Conservation (phyloP, 257 asterid species). For the Nemophila menziesii region DNA sequence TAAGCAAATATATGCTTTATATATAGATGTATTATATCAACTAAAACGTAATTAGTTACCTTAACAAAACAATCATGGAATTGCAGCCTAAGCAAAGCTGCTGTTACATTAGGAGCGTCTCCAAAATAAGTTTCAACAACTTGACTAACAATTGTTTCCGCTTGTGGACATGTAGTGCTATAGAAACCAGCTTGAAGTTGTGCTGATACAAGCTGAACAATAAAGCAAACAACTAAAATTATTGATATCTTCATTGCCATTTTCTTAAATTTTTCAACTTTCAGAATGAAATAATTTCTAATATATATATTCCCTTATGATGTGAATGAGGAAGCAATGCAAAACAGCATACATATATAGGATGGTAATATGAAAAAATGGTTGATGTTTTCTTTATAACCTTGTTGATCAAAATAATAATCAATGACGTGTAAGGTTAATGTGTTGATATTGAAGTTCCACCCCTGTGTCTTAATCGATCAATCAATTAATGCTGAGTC, state of each 20-base stretch:
- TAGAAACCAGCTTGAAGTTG: constrained; percentile 52
- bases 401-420: too few relatives aligned
- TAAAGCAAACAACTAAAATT: constrained; percentile 9
- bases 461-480: too few relatives aligned
- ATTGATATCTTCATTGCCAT: constrained; percentile 20
- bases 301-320: not conserved
- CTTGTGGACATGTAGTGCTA: constrained; percentile 34
- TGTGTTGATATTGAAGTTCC: too few relatives aligned
- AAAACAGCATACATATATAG: not conserved
- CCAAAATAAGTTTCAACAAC: constrained; percentile 35
- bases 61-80: constrained; percentile 76
- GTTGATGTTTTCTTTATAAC: too few relatives aligned
- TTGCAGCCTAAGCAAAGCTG: constrained; percentile 76
- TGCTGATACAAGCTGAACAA: constrained; percentile 32
- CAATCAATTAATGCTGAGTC: too few relatives aligned
- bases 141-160: constrained; percentile 38
- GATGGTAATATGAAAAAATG: too few relatives aligned
- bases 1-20: too few relatives aligned
- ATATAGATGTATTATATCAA: not conserved
- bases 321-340: not conserved
- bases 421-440: too few relatives aligned
- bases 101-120: constrained; percentile 43
- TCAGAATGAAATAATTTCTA: not conserved
- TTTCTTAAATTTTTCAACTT: not conserved
- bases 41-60: constrained; percentile 26